Percentiles rank a stretch among this genome's conserved stretches.
Conservation (phyloP, 257 asterid genomes). For the Solanum peruvianum region DNA sequence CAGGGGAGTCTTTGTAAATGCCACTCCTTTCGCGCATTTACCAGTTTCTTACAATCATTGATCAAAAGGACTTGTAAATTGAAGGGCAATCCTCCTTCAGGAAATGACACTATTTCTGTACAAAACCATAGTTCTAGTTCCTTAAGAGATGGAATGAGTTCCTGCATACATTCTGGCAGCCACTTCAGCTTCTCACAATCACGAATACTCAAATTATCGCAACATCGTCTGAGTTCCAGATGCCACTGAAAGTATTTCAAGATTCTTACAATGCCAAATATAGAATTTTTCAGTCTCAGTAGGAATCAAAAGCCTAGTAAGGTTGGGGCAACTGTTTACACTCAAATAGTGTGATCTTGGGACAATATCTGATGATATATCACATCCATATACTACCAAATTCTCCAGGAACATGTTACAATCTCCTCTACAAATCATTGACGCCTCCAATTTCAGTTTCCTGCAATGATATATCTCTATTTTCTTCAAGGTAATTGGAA, state of each 20-base stretch:
- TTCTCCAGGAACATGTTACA: not conserved
- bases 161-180: not conserved
- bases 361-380: accelerated
- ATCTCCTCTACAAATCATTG: no score
- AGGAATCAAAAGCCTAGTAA: not conserved
- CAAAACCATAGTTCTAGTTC: accelerated
- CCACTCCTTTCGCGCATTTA: no score
- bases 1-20: no score
- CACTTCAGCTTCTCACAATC: not conserved
- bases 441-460: not conserved
- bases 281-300: not conserved
- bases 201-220: accelerated
- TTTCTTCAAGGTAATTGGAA: not conserved
- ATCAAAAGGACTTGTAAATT: not conserved
- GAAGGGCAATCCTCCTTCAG: not conserved
- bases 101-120: not conserved
- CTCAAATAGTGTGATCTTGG: not conserved
- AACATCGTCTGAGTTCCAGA: not conserved
- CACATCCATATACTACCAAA: accelerated
- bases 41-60: no score
- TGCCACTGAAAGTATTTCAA: not conserved
- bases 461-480: accelerated
- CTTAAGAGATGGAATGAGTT: slow-evolving; percentile 1
- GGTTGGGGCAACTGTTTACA: not conserved
- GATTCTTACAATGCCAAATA: not conserved